Conservation (phyloP, 345 rosid genomes). For the Leavenworthia alabamica region DNA sequence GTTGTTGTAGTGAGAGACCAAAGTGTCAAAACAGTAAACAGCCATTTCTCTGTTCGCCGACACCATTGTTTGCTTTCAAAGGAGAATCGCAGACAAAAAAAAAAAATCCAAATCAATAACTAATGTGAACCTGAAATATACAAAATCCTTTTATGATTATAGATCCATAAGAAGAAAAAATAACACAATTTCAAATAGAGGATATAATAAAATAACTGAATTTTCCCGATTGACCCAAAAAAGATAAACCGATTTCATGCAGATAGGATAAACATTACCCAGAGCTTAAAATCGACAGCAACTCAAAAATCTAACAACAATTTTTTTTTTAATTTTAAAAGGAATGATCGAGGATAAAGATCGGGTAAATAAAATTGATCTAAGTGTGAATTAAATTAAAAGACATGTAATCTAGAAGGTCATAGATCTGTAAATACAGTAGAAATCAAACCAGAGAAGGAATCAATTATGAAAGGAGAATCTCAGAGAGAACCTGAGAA, state of each 20-base stretch:
- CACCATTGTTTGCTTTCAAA: constrained; percentile 46
- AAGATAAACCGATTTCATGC: not conserved
- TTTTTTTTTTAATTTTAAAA: too few relatives aligned
- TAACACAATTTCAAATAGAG: not conserved
- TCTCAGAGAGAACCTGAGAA: constrained; percentile 19
- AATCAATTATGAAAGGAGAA: not conserved
- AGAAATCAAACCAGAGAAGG: not conserved
- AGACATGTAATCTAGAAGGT: not conserved
- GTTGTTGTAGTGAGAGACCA: constrained; percentile 85
- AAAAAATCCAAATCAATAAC: not conserved
- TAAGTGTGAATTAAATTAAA: not conserved
- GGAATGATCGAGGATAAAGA: not conserved
- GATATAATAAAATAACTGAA: not conserved
- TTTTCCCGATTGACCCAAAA: not conserved
- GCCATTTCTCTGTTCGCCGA: constrained; percentile 94
- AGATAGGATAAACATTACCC: not conserved
- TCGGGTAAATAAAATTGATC: not conserved
- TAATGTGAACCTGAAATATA: constrained; percentile 8
- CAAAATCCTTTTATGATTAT: not conserved
- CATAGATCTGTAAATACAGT: constrained; percentile 10
- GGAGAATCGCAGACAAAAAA: not conserved
- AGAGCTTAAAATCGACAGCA: not conserved
- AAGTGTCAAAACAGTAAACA: constrained; percentile 92
- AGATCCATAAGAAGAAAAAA: not conserved
- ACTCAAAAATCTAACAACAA: not conserved